Conservation (phyloP, 257 asterid genomes). For the Schizonepeta tenuifolia region DNA sequence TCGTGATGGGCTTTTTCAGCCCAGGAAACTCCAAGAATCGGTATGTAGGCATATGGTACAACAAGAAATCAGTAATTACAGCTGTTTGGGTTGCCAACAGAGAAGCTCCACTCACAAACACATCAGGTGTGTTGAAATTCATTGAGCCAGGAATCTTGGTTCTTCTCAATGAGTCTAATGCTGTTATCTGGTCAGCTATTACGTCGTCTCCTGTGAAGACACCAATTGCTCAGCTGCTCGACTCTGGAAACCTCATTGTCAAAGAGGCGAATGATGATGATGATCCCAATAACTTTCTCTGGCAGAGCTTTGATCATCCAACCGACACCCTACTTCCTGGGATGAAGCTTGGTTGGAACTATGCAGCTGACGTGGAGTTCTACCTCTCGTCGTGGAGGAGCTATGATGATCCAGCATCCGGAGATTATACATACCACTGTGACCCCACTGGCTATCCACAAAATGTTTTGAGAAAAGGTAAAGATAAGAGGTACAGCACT, state of each 20-base stretch:
- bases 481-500: constrained; percentile 3
- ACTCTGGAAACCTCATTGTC: constrained; percentile 30
- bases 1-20: constrained; percentile 25
- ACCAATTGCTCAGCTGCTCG: constrained; percentile 26
- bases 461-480: constrained; percentile 24
- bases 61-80: not conserved
- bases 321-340: constrained; percentile 53
- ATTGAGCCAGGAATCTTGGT: constrained; percentile 11
- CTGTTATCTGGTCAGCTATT: constrained; percentile 20
- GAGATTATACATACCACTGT: constrained; percentile 35
- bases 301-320: constrained; percentile 35
- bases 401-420: constrained; percentile 45
- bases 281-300: not conserved
- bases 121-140: constrained; percentile 19
- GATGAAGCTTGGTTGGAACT: constrained; percentile 55
- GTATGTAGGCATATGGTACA: constrained; percentile 29
- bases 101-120: constrained; percentile 21
- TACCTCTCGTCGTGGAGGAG: constrained; percentile 52
- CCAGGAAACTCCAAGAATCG: constrained; percentile 24
- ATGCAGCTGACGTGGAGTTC: constrained; percentile 30
- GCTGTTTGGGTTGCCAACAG: constrained; percentile 30
- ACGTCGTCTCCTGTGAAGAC: not conserved
- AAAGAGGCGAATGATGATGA: constrained; percentile 5
- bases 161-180: constrained; percentile 12
- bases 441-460: constrained; percentile 33